Evolutionary conservation across 768 basidiomycete genomes (phyloP), one percentile per base, ranked within the genome.

Genomic region (Zangia roseola): DNA sequence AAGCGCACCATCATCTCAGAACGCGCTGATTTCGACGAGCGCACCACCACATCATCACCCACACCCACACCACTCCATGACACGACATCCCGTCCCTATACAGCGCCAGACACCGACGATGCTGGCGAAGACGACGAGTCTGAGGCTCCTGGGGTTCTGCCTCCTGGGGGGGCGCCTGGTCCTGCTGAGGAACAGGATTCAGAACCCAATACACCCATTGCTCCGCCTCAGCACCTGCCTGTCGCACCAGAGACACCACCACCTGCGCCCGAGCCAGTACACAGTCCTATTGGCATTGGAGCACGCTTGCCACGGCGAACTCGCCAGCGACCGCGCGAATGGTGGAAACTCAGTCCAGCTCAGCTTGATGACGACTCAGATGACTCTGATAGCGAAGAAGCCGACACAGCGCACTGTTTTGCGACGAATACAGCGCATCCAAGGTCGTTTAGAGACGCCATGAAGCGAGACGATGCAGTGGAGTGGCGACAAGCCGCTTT

Each of bases 11-110:
- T 31, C 7, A 66, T 69, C 35, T 62, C 59, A 20, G 51, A 58
- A 26, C 38, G 51, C 30, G 71, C 68, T 38, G 59, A 65, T 12
- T 73, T 73, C 53, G 68, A 74, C 56, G 70, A 72, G 40, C 24
- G 58, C 33, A 3, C 28, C n/a, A n/a, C n/a, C n/a, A n/a, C n/a
- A n/a, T n/a, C n/a, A n/a, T n/a, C 14, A 12, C 24, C 39, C 6
- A n/a, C n/a, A n/a, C n/a, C n/a, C n/a, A n/a, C n/a, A n/a, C n/a
- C n/a, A n/a, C n/a, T n/a, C n/a, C n/a, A n/a, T n/a, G n/a, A n/a
- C n/a, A n/a, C n/a, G n/a, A n/a, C n/a, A n/a, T n/a, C n/a, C n/a
- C n/a, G n/a, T n/a, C n/a, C n/a, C n/a, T n/a, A n/a, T n/a, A n/a
- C n/a, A n/a, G n/a, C n/a, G n/a, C n/a, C n/a, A n/a, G n/a, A n/a